Evolutionary conservation across 2,329 filamentous ascomycete genomes (phyloP), one percentile per base, ranked within the genome.

Genomic region (Teratosphaeria viscida): DNA sequence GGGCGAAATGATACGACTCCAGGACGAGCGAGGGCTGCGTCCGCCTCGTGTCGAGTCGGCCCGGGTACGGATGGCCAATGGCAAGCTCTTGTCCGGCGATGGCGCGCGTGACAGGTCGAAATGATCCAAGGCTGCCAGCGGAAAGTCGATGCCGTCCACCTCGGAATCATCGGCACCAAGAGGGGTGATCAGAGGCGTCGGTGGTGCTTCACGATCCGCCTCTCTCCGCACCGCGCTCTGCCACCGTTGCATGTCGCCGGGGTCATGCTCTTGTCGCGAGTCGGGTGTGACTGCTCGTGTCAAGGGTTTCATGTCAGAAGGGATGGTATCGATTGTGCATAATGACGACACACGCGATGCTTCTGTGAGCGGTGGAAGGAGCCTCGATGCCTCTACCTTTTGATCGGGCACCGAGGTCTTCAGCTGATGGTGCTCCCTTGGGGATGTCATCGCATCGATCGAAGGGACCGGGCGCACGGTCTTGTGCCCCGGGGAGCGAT

Each of bases 371-470:
- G 56, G 27, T 57, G 47, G 12, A 43, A 53, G 57, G 10, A 26
- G 57, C 6, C 32, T 56, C 16, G 32, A 39, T 16, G 27, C n/a
- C 19, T 54, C 27, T 4, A 54, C 5, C 34, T 54, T 32, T 16
- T 19, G 34, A 54, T 37, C 26, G 4, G 27, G 16, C 2, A 2
- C 34, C 16, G 53, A 11, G 23, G 12, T 19, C 7, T 32, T 16
- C 53, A 16, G 27, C 53, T 37, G 53, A 54, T 23, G 10, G 43
- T 27, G 6, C 19, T 53, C 37, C 29, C 59, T 63, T 37, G 65
- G 59, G 23, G 65, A 58, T 49, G 68, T 65, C 59, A 70, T 56
- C 16, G 66, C 68, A 54, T 69, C 66, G 5, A 70, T 60, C 3
- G 68, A 70, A 12, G 61, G 55, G 62, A 69, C 67, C 27, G 63